Percentiles rank a stretch among this genome's conserved stretches.
These are phyloP conservation scores for Starmerella kuoi DNA, from an alignment of 805 yeast species.

Conservation along the genomic window DNA sequence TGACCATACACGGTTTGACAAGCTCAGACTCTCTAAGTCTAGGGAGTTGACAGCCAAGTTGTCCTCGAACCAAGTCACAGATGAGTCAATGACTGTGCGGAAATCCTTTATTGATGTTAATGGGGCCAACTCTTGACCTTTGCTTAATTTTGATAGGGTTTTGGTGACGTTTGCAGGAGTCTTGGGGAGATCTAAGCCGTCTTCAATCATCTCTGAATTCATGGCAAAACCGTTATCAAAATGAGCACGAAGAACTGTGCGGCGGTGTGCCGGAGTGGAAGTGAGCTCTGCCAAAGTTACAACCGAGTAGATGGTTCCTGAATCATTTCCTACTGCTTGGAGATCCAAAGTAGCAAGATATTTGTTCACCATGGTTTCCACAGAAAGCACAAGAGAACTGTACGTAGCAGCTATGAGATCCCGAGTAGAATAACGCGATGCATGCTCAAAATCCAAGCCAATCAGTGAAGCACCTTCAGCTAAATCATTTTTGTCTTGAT, in stretches of 20 bases:
- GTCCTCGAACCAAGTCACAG: conserved; percentile 24
- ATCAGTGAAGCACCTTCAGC: conserved; percentile 34
- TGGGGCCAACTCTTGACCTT: conserved; percentile 2
- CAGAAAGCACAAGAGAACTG: conserved; percentile 26
- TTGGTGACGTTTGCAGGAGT: conserved; percentile 23
- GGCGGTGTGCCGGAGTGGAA: conserved; percentile 19
- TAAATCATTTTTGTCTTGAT: conserved; percentile 23
- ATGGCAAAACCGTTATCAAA: conserved; percentile 31
- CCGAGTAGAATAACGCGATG: conserved; percentile 22
- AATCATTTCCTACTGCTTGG: conserved; percentile 11
- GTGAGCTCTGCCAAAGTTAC: conserved; percentile 30
- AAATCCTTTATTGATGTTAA: conserved; percentile 20
- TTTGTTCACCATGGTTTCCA: conserved; percentile 28
- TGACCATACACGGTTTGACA: conserved; percentile 30
- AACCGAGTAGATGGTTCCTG: conserved; percentile 26
- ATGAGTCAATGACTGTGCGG: conserved; percentile 19
- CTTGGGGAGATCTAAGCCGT: conserved; percentile 28
- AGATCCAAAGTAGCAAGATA: conserved; percentile 27
- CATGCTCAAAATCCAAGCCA: conserved; percentile 28
- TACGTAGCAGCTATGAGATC: conserved; percentile 30
- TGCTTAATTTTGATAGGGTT: conserved; percentile 13
- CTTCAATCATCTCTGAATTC: conserved; percentile 30
- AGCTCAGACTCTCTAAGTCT: conserved; percentile 21
- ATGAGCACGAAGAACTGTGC: conserved; percentile 25
- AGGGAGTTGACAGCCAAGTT: conserved; percentile 14